Conservation (phyloP, 129 eudicot genomes). For the Kitagawia praeruptora region DNA sequence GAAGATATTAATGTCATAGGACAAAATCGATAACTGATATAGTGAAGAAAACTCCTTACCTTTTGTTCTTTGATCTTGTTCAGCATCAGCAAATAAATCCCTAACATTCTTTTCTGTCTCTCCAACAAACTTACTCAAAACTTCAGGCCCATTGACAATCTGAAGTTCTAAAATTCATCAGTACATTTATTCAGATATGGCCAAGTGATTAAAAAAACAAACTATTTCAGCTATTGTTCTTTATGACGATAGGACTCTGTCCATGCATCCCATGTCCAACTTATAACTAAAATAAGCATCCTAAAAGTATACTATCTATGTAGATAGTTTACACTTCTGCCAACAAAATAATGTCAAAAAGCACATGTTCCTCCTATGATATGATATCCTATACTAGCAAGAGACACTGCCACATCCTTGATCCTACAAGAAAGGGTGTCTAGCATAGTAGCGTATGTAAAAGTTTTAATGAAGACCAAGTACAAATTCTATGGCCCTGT, state of each 20-base stretch:
- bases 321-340: not conserved
- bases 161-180: slow-evolving; percentile 23
- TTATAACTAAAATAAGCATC: not conserved
- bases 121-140: slow-evolving; percentile 94
- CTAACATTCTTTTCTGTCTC: slow-evolving; percentile 98
- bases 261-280: not conserved
- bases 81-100: slow-evolving; percentile 99
- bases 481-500: no score
- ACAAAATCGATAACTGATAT: not conserved
- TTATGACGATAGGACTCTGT: not conserved
- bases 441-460: not conserved
- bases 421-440: not conserved
- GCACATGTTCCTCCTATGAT: not conserved
- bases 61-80: slow-evolving; percentile 85
- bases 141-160: slow-evolving; percentile 99
- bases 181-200: slow-evolving; percentile 3
- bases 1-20: not conserved
- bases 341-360: not conserved
- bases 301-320: not conserved
- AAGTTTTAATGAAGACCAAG: no score
- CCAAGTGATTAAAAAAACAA: slow-evolving; percentile 7
- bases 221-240: not conserved
- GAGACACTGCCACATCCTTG: not conserved
- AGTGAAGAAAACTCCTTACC: slow-evolving; percentile 35
- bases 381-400: not conserved